phyloP scores from a whole-genome alignment of 257 asterid genomes.

The Penstemon davidsonii region DNA sequence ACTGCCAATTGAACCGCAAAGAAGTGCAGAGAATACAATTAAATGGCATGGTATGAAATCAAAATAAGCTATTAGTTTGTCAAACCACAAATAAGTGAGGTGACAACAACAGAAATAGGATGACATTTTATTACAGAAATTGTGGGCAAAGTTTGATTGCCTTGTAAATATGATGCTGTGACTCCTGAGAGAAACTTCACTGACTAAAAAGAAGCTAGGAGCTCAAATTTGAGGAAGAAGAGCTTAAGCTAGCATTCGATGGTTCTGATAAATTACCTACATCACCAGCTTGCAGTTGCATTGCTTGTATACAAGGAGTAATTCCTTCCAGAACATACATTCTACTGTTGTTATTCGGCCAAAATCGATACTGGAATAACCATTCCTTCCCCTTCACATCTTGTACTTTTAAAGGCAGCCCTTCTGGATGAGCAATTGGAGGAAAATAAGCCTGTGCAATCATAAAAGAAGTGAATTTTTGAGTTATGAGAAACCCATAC shows the following conservation, averaged over 20 bases:
- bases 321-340: slow-evolving; percentile 98
- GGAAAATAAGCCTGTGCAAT: slow-evolving; percentile 82
- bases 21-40: background rate
- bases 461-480: slow-evolving; percentile 29
- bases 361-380: slow-evolving; percentile 91
- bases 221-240: background rate
- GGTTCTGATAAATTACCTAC: slow-evolving; percentile 62
- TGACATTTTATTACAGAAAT: slow-evolving; percentile 18
- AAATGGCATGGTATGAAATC: background rate
- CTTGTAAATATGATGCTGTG: slow-evolving; percentile 1
- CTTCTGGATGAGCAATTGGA: slow-evolving; percentile 83
- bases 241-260: slow-evolving; percentile 24
- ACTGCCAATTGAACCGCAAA: background rate
- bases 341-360: slow-evolving; percentile 98
- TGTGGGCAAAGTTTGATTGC: slow-evolving; percentile 6
- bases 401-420: slow-evolving; percentile 72
- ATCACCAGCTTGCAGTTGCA: slow-evolving; percentile 98
- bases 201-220: slow-evolving; percentile 24
- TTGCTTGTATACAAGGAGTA: slow-evolving; percentile 91
- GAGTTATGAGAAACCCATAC: slow-evolving; percentile 22
- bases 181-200: slow-evolving; percentile 11
- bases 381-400: slow-evolving; percentile 90
- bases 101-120: slow-evolving; percentile 15
- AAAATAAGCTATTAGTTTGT: slow-evolving; percentile 11
- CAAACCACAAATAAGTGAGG: slow-evolving; percentile 11